Evolutionary conservation across 441 rosid species (phyloP), one percentile per base, ranked within the genome.

Genomic region (Aquilaria agallochum): DNA sequence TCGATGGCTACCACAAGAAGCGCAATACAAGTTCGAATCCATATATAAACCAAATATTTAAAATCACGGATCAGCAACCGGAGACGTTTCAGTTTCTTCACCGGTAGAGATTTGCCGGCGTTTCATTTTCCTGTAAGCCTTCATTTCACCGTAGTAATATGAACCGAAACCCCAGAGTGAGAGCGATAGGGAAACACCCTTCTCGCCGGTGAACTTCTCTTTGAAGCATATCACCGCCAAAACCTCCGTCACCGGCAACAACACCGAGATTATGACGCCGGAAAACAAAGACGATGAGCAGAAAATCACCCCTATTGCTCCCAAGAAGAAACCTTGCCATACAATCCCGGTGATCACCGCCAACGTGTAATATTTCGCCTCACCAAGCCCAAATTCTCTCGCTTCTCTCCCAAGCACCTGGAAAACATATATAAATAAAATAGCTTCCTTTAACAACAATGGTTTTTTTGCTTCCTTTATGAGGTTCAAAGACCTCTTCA

Each of bases 131-230:
- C 46, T 70, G 74, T 11, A 34, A 55, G 13, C 60, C 62, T 58
- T 75, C 71, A 72, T 31, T 73, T 83, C 87, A 5, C 89, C 84
- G 4, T 88, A 80, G 34, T 82, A 86, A 61, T 84, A 81, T 9
- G 95, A 87, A 67, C 62, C 56, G n/a, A 88, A 84, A 2, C 88
- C 85, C 90, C 87, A 88, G 1, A 88, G 83, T 0, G 88, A 78
- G 13, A 86, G 83, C 4, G 76, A 84, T 31, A 86, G 86, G 51
- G 91, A 64, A 31, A 88, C 81, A 0, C 83, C 89, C 50, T 86
- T 88, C 59, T 81, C 89, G 15, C 79, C 75, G 62, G 70, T 64
- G 63, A 90, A 90, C 20, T 67, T 86, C 58, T 88, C 97, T 3
- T 70, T 63, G 74, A 46, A 88, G 76, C 81, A 81, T 52, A 86